phyloP scores from a whole-genome alignment of 2,329 filamentous ascomycete species.

The Ophiostoma novo-ulmi region DNA sequence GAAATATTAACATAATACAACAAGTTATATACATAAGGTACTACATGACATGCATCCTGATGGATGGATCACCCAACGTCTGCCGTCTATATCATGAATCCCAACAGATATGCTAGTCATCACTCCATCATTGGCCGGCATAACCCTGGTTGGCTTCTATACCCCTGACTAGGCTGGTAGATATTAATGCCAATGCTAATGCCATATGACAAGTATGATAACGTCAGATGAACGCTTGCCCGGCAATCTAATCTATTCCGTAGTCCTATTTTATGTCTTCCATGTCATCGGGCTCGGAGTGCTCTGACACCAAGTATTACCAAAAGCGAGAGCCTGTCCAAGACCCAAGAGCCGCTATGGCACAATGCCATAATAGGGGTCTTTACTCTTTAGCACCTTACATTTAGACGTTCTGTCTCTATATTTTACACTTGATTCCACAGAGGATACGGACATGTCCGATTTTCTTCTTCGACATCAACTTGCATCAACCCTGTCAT shows the following conservation, averaged over 20 bases:
- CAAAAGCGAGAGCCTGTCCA: not conserved
- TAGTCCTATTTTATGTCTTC: not conserved
- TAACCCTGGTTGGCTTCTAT: conserved; percentile 1
- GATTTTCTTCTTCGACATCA: not conserved
- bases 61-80: not conserved
- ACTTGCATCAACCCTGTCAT: not conserved
- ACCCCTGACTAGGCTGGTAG: conserved; percentile 1
- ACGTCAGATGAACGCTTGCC: too few relatives aligned
- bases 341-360: not conserved
- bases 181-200: not conserved
- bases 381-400: not conserved
- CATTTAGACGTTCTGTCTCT: too few relatives aligned
- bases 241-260: not conserved
- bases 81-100: not conserved
- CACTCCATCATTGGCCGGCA: not conserved
- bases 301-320: not conserved
- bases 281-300: not conserved
- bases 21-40: not conserved
- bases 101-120: not conserved
- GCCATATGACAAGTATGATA: too few relatives aligned
- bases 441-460: not conserved
- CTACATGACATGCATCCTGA: not conserved
- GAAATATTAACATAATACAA: not conserved
- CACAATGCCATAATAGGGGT: not conserved
- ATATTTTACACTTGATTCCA: not conserved